Base-by-base conservation (phyloP, 257 asterid species). In the Salvia splendens region DNA sequence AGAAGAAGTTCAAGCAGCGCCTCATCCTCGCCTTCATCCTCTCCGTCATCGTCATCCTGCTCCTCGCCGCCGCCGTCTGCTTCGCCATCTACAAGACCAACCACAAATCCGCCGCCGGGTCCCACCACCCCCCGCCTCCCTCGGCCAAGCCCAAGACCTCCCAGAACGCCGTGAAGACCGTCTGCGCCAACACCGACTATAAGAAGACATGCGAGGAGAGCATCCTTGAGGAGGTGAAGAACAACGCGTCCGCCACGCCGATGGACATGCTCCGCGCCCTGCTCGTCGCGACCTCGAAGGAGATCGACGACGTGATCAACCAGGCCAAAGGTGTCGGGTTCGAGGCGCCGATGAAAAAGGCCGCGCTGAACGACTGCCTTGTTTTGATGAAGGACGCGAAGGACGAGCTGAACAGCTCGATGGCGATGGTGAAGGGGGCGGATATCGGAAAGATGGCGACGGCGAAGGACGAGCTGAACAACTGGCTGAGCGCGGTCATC, bases 401-500 rank as follows among this genome's bases (percentile, higher is more conserved):
- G 61, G 96, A 83, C 2, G 99, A 93, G 61, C 71, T 93, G 10
- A 84, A 86, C 8, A 68, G 69, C 50, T 83, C 99, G 0, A 68
- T 80, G 32, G 57, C 80, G 24, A 68, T 67, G 11, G 32, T 88
- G 5, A 64, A 73, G 10, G 82, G 79, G 5, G 72, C 68, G 2
- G 81, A 73, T 3, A 2, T 77, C 7, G 53, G 11, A 2, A 68
- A 58, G 16, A 5, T 75, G 0, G n/a, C 84, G 0, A 7, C 81
- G 0, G 15, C 32, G 5, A 67, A 74, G 1, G 78, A 79, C 1
- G 99, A 93, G 32, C 12, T 93, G 0, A 81, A 85, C 69, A 93
- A 90, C 42, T 85, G 87, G 92, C 47, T 93, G 60, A 93, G 96
- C 65, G 97, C 99, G 0, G 99, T 86, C 0, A 50, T 93, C 65